Evolutionary conservation across 2,329 filamentous ascomycete species (phyloP), one percentile per base, ranked within the genome.

Genomic region (Pestalotiopsis sp.): DNA sequence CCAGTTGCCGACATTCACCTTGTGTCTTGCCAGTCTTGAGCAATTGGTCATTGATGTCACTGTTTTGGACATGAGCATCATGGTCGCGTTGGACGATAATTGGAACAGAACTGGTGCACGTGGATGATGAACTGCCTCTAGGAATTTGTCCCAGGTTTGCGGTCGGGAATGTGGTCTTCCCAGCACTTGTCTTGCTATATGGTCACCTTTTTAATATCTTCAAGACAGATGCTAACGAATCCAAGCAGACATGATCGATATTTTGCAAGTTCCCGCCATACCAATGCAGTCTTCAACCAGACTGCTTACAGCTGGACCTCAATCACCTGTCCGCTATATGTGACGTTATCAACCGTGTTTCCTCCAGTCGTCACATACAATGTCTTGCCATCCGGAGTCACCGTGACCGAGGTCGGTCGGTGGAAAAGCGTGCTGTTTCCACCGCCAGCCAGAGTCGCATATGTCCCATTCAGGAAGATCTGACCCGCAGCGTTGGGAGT

Each of bases 281-380:
- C 27, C 6, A 31, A 31, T 6, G 27, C 27, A 52, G 17, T 7
- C 17, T n/a, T 52, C 3, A 3, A 3, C 4, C 4, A 9, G 7
- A 36, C 20, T n/a, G 13, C 20, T 23, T 58, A 36, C 14, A 66
- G 31, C 25, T 36, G 20, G 14, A 66, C 45, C 49, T 66, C 64
- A 56, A 66, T 23, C 13, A 66, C 64, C 52, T 66, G 45, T 12
- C 64, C 64, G 23, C 52, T 39, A n/a, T 66, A 65, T 13, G 31
- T 58, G 11, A 66, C 36, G 12, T 45, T 23, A n/a, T 66, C 31
- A 6, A 66, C 27, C 5, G 64, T 66, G 20, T 39, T 58, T 13
- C 64, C 64, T 58, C 49, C 45, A 12, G 64, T 66, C 3, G 64
- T 66, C 13, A 66, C 52, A 20, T 66, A 66, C 4, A 58, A 14